Evolutionary conservation across 2,329 filamentous ascomycete genomes (phyloP).

Genomic region (Polychaeton citri): DNA sequence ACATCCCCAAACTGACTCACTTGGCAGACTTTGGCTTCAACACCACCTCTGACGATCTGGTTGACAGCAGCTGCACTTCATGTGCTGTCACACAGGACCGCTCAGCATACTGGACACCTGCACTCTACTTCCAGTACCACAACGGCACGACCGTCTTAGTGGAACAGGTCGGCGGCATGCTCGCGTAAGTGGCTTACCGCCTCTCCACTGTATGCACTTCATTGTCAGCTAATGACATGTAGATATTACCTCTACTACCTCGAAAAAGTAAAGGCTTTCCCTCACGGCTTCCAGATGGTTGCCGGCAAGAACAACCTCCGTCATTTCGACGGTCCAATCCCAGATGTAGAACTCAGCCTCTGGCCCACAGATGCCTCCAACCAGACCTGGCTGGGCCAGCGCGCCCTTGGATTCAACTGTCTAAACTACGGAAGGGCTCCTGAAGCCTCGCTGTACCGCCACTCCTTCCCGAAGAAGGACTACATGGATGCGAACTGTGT

Average conservation of each 20-base stretch:
- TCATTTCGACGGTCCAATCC: slow-evolving; percentile 56
- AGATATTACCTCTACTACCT: slow-evolving; percentile 78
- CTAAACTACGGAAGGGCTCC: slow-evolving; percentile 58
- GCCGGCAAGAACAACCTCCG: slow-evolving; percentile 57
- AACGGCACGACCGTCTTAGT: slow-evolving; percentile 58
- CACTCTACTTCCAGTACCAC: slow-evolving; percentile 60
- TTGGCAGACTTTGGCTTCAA: slow-evolving; percentile 48
- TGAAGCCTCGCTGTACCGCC: slow-evolving; percentile 67
- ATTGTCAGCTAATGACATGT: slow-evolving; percentile 1
- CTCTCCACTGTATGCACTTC: background rate
- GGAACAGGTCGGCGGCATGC: slow-evolving; percentile 65
- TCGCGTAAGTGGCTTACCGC: slow-evolving; percentile 49
- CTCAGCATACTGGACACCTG: slow-evolving; percentile 75
- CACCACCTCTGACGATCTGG: slow-evolving; percentile 45
- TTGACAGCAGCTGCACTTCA: slow-evolving; percentile 60
- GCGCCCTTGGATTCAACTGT: slow-evolving; percentile 89
- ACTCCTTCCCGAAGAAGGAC: slow-evolving; percentile 65
- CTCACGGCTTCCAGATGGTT: slow-evolving; percentile 66
- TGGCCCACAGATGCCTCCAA: slow-evolving; percentile 55
- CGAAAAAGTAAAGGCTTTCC: slow-evolving; percentile 57
- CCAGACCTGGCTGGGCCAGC: slow-evolving; percentile 60
- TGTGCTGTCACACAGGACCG: slow-evolving; percentile 69
- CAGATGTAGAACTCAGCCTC: slow-evolving; percentile 52
- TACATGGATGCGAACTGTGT: slow-evolving; percentile 69
- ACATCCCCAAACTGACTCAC: slow-evolving; percentile 5